A percentile compares a stretch with the other conserved stretches of the same genome.
These are phyloP conservation scores for Podila verticillata DNA, from an alignment of 192 early-diverging fungal species.

Conservation along the genomic window DNA sequence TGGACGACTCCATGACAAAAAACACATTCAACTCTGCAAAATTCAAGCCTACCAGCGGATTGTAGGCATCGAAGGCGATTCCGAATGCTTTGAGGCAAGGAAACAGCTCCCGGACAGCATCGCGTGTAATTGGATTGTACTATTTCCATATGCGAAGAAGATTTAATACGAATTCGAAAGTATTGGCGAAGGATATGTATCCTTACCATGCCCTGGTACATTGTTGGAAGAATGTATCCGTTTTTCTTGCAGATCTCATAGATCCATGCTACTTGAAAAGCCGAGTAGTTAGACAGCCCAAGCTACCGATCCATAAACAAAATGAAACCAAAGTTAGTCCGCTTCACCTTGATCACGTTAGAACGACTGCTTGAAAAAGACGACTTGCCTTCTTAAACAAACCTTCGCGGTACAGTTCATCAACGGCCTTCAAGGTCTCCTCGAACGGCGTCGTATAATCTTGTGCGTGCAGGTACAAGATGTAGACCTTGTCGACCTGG, in stretches of 20 bases:
- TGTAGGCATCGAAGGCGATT: conserved; percentile 73
- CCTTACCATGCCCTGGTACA: conserved; percentile 55
- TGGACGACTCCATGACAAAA: background rate
- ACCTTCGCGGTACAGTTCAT: conserved; percentile 69
- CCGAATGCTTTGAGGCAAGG: conserved; percentile 63
- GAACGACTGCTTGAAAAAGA: background rate
- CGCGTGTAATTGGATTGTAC: conserved; percentile 56
- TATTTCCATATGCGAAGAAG: background rate
- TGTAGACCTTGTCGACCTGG: conserved; percentile 60
- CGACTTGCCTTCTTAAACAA: conserved; percentile 54
- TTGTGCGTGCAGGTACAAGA: conserved; percentile 73
- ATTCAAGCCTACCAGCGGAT: conserved; percentile 54
- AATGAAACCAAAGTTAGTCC: background rate
- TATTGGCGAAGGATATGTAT: background rate
- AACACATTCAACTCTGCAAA: too few relatives aligned
- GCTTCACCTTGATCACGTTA: background rate
- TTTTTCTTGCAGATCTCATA: conserved; percentile 52
- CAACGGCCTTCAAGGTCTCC: conserved; percentile 61
- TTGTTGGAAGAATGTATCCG: conserved; percentile 50
- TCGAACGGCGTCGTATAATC: conserved; percentile 65
- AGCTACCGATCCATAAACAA: conserved; percentile 15
- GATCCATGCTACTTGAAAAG: conserved; percentile 49
- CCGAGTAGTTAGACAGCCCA: conserved; percentile 49
- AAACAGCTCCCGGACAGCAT: conserved; percentile 58
- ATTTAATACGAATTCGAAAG: too few relatives aligned